Evolutionary conservation across 768 basidiomycete genomes (phyloP).

Genomic region (Pleurotus tuoliensis): DNA sequence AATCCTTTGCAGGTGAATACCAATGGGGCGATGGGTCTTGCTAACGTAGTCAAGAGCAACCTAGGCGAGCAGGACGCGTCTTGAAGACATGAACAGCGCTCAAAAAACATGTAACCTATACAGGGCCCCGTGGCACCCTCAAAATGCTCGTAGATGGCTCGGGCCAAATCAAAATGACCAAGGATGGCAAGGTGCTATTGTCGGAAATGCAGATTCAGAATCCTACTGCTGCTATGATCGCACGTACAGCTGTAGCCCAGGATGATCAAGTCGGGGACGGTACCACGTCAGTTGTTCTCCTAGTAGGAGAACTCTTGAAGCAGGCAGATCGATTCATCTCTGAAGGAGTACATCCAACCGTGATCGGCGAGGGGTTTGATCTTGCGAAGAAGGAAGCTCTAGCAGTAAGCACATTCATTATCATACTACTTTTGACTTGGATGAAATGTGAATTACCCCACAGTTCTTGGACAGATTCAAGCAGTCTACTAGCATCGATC

Average conservation of each 20-base stretch:
- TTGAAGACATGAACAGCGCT: neutral
- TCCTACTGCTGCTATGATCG: constrained; percentile 98
- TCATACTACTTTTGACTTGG: neutral
- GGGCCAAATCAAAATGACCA: constrained; percentile 99
- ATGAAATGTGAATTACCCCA: neutral
- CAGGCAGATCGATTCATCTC: constrained; percentile 98
- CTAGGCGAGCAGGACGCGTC: constrained; percentile 56
- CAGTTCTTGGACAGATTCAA: constrained; percentile 95
- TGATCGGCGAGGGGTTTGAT: constrained; percentile 94
- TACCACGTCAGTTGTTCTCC: constrained; percentile 92
- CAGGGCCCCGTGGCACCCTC: constrained; percentile 93
- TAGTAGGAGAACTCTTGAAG: constrained; percentile 94
- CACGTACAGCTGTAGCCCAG: constrained; percentile 95
- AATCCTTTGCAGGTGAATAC: constrained; percentile 68
- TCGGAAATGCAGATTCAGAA: constrained; percentile 99
- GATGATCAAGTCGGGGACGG: constrained; percentile 99
- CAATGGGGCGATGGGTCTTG: constrained; percentile 94
- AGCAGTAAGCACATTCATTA: constrained; percentile 44
- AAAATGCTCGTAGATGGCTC: constrained; percentile 99
- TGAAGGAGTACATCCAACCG: constrained; percentile 97
- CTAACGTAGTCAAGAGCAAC: constrained; percentile 95
- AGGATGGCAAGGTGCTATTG: constrained; percentile 96
- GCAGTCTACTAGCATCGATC: constrained; percentile 71
- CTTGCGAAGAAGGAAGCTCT: constrained; percentile 96
- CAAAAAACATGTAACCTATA: constrained; percentile 7